Conservation (phyloP, 164 flowering plant species). For the Akebia trifoliata region DNA sequence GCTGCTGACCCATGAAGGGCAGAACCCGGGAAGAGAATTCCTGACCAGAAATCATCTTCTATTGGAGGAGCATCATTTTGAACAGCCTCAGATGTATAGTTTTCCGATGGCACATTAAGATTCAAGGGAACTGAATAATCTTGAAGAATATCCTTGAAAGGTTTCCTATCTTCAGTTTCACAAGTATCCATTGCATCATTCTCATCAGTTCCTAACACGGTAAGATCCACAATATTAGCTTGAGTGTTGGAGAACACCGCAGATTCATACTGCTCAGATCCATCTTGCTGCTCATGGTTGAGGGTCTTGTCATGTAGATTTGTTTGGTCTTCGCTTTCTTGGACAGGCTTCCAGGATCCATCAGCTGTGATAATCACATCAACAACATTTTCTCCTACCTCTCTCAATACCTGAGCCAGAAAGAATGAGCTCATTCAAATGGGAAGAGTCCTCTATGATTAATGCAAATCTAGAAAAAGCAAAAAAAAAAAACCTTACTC, state of each 20-base stretch:
- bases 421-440: slow-evolving; percentile 2
- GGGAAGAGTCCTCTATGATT: neutral
- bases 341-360: slow-evolving; percentile 67
- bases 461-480: neutral
- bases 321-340: slow-evolving; percentile 26
- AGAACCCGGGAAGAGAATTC: slow-evolving; percentile 15
- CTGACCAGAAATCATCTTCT: slow-evolving; percentile 37
- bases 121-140: slow-evolving; percentile 12
- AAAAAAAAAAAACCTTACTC: slow-evolving; percentile 39
- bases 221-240: slow-evolving; percentile 50
- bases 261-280: slow-evolving; percentile 22
- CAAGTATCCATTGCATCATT: slow-evolving; percentile 11
- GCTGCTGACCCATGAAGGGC: slow-evolving; percentile 11
- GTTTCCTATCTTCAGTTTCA: slow-evolving; percentile 56
- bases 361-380: slow-evolving; percentile 62
- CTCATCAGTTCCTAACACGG: slow-evolving; percentile 36
- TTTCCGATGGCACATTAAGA: slow-evolving; percentile 10
- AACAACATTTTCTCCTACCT: slow-evolving; percentile 48
- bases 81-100: slow-evolving; percentile 17
- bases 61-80: slow-evolving; percentile 19
- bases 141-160: slow-evolving; percentile 19
- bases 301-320: slow-evolving; percentile 17
- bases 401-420: slow-evolving; percentile 49
- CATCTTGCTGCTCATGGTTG: slow-evolving; percentile 19
- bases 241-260: slow-evolving; percentile 1